Evolutionary conservation across 352 stramenopile species (phyloP), one percentile per base, ranked within the genome.

Genomic region (Globisporangium cystogenes): DNA sequence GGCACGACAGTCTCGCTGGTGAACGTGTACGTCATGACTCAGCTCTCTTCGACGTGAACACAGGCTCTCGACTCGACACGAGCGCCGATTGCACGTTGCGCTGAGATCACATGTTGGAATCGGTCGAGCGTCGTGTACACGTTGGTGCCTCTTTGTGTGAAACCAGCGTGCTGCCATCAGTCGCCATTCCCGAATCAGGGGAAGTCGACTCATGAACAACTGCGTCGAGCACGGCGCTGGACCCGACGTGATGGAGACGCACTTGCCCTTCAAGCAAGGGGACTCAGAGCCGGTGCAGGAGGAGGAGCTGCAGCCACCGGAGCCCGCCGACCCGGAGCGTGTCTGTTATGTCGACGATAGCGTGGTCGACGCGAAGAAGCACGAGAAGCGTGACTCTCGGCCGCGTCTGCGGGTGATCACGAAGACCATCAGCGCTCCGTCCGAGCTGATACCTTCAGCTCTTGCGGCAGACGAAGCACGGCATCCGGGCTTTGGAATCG

Each of bases 401-500:
- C 20, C 20, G 12, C 40, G 20, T 0, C 21, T 45, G 40, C 40
- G n/a, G 3, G 20, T 45, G 8, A 45, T 45, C 20, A 45, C 40
- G 40, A 45, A 45, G 21, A 23, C n/a, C 1, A 12, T 45, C 40
- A 7, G n/a, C 40, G 14, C n/a, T 45, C n/a, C n/a, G 10, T 18
- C 40, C 11, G 40, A 23, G 11, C 7, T 7, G 5, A 10, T 37
- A 10, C 11, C 7, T 14, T 4, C 37, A 24, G 36, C 39, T 5
- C 20, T 7, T 21, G 7, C 7, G n/a, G 10, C 6, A 16, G n/a
- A 16, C 8, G n/a, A 16, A 6, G 5, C 20, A 27, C 33, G 37
- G 23, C 27, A 51, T 31, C 47, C 39, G n/a, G 52, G 47, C 40
- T 64, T 60, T 35, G 53, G 58, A 12, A 47, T 65, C 39, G 46